Conservation (phyloP, 2,329 filamentous ascomycete genomes). For the Aspergillus chevalieri region DNA sequence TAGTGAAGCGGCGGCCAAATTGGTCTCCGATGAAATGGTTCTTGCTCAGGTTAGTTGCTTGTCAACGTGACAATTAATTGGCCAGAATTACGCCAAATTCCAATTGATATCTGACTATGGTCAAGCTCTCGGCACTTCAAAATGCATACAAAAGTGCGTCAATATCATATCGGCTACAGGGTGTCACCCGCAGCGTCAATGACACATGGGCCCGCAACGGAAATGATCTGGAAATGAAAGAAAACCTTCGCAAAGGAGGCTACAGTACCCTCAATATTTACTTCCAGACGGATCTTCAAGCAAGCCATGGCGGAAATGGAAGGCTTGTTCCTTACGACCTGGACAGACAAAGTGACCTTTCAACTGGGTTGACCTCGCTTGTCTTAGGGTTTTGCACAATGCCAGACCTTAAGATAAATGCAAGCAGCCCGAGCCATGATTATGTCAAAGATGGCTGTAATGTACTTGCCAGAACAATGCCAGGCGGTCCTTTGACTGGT, state of each 20-base stretch:
- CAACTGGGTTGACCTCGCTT: slow-evolving; percentile 18
- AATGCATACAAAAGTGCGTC: slow-evolving; percentile 39
- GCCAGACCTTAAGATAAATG: slow-evolving; percentile 35
- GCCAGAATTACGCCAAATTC: background rate
- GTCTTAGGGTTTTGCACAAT: slow-evolving; percentile 53
- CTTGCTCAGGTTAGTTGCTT: slow-evolving; percentile 26
- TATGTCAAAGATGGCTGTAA: slow-evolving; percentile 54
- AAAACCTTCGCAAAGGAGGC: slow-evolving; percentile 46
- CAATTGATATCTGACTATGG: slow-evolving; percentile 1
- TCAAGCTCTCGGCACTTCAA: slow-evolving; percentile 37
- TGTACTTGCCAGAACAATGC: slow-evolving; percentile 53
- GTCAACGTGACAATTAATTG: background rate
- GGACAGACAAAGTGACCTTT: slow-evolving; percentile 10
- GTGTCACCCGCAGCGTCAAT: slow-evolving; percentile 48
- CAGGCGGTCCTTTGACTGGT: slow-evolving; percentile 43
- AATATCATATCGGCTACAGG: slow-evolving; percentile 47
- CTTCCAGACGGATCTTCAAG: slow-evolving; percentile 51
- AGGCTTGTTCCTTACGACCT: slow-evolving; percentile 21
- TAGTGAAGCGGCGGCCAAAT: slow-evolving; percentile 20
- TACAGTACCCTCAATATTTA: slow-evolving; percentile 55
- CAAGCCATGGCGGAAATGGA: slow-evolving; percentile 16
- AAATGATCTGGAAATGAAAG: slow-evolving; percentile 49
- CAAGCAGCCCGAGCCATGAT: slow-evolving; percentile 26
- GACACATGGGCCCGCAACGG: slow-evolving; percentile 49
- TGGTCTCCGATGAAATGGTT: slow-evolving; percentile 30